phyloP scores from a whole-genome alignment of 805 yeast species.

The Alloascoidea africana region DNA sequence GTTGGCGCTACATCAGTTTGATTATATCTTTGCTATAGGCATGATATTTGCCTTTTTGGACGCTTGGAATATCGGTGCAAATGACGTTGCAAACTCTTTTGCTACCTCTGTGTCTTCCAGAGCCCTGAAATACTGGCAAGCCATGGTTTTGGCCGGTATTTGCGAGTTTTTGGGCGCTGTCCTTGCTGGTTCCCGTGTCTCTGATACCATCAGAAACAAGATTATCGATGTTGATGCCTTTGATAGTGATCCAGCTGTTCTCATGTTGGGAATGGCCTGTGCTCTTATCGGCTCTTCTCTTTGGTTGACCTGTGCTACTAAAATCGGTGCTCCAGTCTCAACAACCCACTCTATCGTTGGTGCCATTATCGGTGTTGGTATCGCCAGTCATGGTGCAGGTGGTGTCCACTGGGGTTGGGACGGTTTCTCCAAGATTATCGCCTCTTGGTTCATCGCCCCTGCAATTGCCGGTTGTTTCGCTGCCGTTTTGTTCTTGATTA shows the following conservation, averaged over 20 bases:
- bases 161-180: constrained; percentile 68
- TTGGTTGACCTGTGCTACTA: constrained; percentile 57
- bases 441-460: constrained; percentile 76
- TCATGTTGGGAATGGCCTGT: constrained; percentile 62
- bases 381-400: constrained; percentile 53
- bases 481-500: constrained; percentile 37
- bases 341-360: constrained; percentile 73
- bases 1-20: constrained; percentile 33
- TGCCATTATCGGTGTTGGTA: constrained; percentile 58
- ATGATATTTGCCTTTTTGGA: constrained; percentile 62
- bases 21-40: constrained; percentile 54
- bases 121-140: constrained; percentile 58
- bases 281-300: constrained; percentile 60
- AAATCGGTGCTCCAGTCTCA: constrained; percentile 63
- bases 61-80: constrained; percentile 72
- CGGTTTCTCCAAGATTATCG: constrained; percentile 58
- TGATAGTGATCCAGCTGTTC: constrained; percentile 44
- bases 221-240: constrained; percentile 39
- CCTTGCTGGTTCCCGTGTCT: constrained; percentile 57
- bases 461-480: constrained; percentile 51
- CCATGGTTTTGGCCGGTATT: constrained; percentile 53
- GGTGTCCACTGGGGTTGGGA: constrained; percentile 63
- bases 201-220: constrained; percentile 55
- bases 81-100: constrained; percentile 70
- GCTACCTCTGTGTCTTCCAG: constrained; percentile 65